Conservation (phyloP, 2,329 filamentous ascomycete species). For the Xylaria sp. region DNA sequence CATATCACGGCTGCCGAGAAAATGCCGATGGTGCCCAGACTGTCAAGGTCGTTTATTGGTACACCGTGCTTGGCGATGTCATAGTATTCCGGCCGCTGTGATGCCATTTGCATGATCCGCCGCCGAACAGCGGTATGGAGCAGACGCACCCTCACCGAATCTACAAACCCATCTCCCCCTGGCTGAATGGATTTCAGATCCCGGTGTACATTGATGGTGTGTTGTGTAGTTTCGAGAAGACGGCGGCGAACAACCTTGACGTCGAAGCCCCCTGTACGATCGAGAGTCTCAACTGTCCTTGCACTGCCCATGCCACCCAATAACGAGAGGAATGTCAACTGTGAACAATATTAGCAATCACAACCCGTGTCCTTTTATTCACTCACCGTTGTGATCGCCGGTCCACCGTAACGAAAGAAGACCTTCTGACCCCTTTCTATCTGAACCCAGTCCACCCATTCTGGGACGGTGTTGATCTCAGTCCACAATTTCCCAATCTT, state of each 20-base stretch:
- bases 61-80: conserved; percentile 66
- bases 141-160: conserved; percentile 73
- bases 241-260: conserved; percentile 72
- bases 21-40: conserved; percentile 74
- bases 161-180: conserved; percentile 71
- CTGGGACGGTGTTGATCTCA: conserved; percentile 72
- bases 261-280: conserved; percentile 78
- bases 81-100: conserved; percentile 69
- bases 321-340: conserved; percentile 66
- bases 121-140: conserved; percentile 74
- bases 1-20: conserved; percentile 77
- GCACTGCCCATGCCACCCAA: conserved; percentile 77
- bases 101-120: conserved; percentile 69
- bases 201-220: conserved; percentile 75
- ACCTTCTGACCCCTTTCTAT: conserved; percentile 78
- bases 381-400: conserved; percentile 66
- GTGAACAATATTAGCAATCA: not conserved
- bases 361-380: not conserved
- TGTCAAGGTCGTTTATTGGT: conserved; percentile 81
- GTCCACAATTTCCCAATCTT: conserved; percentile 69
- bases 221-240: conserved; percentile 75
- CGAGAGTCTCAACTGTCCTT: conserved; percentile 77
- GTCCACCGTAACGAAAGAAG: conserved; percentile 79
- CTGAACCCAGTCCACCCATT: conserved; percentile 83
- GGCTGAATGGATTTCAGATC: conserved; percentile 73